These are phyloP conservation scores for Fonsecaea pugnacius DNA, from an alignment of 2,329 filamentous ascomycete genomes.

Conservation along the genomic window DNA sequence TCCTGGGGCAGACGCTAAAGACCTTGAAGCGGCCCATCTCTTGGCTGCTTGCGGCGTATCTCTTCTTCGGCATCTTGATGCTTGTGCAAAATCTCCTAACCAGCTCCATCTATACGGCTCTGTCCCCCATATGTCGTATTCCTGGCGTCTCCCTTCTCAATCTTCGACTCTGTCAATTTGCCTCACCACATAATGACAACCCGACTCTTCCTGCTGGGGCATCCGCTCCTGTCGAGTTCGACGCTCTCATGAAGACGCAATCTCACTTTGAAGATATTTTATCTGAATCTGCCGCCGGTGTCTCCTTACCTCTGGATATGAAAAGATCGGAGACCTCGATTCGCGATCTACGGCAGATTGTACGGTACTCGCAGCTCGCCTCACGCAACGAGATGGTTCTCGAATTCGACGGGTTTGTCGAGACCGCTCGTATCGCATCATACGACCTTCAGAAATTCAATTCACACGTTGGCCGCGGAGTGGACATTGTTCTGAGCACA, in stretches of 20 bases:
- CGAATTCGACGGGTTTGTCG: constrained; percentile 77
- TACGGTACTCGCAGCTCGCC: constrained; percentile 70
- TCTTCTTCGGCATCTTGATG: constrained; percentile 63
- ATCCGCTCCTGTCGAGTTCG: constrained; percentile 64
- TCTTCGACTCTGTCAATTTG: constrained; percentile 65
- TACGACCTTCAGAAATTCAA: constrained; percentile 75
- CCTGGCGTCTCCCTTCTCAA: constrained; percentile 66
- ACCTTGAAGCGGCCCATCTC: constrained; percentile 69
- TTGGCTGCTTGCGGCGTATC: constrained; percentile 63
- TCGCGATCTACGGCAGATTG: constrained; percentile 72
- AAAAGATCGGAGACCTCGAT: constrained; percentile 76
- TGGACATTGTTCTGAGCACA: constrained; percentile 74
- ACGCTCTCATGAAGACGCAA: constrained; percentile 74
- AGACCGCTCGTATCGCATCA: constrained; percentile 67
- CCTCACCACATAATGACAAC: constrained; percentile 11
- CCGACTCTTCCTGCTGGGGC: constrained; percentile 38
- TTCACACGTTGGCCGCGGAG: constrained; percentile 71
- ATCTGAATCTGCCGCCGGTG: constrained; percentile 67
- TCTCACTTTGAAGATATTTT: constrained; percentile 76
- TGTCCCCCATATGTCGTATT: constrained; percentile 72
- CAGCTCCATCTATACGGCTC: constrained; percentile 62
- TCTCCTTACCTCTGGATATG: constrained; percentile 75
- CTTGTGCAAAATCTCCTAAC: constrained; percentile 67
- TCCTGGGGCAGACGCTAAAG: constrained; percentile 56
- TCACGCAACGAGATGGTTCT: constrained; percentile 70